Conservation (phyloP, 305 asterid genomes). For the Plantago lanceolata region DNA sequence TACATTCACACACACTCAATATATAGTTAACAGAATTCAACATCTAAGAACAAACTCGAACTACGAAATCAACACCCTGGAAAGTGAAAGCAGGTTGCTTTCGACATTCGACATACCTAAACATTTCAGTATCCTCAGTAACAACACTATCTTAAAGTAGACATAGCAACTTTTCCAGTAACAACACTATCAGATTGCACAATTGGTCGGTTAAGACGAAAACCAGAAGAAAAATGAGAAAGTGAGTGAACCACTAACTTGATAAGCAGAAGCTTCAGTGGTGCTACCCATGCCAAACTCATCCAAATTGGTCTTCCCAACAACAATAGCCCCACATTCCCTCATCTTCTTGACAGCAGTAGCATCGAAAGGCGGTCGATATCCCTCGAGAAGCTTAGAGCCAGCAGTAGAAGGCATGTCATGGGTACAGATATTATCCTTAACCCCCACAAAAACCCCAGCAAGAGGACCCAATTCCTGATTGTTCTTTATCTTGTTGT, state of each 20-base stretch:
- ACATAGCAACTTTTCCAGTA: too few relatives aligned
- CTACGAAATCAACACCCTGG: too few relatives aligned
- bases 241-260: slow-evolving; percentile 34
- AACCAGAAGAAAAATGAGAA: too few relatives aligned
- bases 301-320: slow-evolving; percentile 94
- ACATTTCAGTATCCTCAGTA: too few relatives aligned
- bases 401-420: slow-evolving; percentile 96
- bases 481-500: slow-evolving; percentile 49
- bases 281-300: slow-evolving; percentile 99
- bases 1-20: too few relatives aligned
- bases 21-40: too few relatives aligned
- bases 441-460: slow-evolving; percentile 77
- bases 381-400: slow-evolving; percentile 68
- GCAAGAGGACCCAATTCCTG: slow-evolving; percentile 75
- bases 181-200: too few relatives aligned
- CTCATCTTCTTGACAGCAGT: slow-evolving; percentile 78
- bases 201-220: too few relatives aligned
- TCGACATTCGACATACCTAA: too few relatives aligned
- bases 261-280: slow-evolving; percentile 84
- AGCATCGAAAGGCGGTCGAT: slow-evolving; percentile 80
- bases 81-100: too few relatives aligned
- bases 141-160: too few relatives aligned
- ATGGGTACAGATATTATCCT: slow-evolving; percentile 81
- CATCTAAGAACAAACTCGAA: too few relatives aligned
- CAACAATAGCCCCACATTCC: slow-evolving; percentile 68